Base-by-base conservation (phyloP, 2,329 filamentous ascomycete species). In the Magnaporthiopsis incrustans region DNA sequence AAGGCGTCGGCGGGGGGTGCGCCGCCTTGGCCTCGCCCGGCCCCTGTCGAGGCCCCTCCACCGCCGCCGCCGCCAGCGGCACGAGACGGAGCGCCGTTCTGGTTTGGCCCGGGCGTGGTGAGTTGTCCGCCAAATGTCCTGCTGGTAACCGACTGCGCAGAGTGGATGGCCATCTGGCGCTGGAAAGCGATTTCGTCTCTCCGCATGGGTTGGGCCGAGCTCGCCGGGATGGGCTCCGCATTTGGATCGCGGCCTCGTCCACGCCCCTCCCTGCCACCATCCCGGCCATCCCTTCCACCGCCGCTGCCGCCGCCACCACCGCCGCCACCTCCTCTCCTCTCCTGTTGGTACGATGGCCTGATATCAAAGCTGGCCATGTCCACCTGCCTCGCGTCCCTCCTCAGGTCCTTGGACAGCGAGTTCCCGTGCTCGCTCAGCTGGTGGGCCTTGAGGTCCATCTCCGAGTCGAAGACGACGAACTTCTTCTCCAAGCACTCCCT, bases 361-460 rank as follows among this genome's bases (percentile, higher is more conserved):
- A 89, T 87, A 69, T 96, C 90, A 72, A 99, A 98, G 26, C 85
- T 84, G 0, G 92, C 91, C 68, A 99, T 88, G 73, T 98, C 91
- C 7, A 99, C 93, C 30, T 89, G 78, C 62, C 93, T 85, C 5
- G 92, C 91, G 73, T 97, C 94, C 70, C 92, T 83, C 64, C 92
- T 82, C 2, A 89, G 87, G 69, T 94, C 90, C 71, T 96, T 97
- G 11, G 92, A 91, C 30, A 96, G 75, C 0, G 88, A 85, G 69
- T 88, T 86, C 0, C 88, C 91, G 73, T 99, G 95, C 63, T 88
- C 85, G 69, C 90, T 89, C 12, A 99, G 77, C 73, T 96, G 91
- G 76, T 99, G 95, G 3, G 90, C 95, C 74, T 98, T 96, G 60
- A 99, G 78, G 71, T 99, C 95, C 81, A 99, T 88, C 71, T 97